phyloP scores from a whole-genome alignment of 1,139 yeast species.

The Kazachstania sp. region DNA sequence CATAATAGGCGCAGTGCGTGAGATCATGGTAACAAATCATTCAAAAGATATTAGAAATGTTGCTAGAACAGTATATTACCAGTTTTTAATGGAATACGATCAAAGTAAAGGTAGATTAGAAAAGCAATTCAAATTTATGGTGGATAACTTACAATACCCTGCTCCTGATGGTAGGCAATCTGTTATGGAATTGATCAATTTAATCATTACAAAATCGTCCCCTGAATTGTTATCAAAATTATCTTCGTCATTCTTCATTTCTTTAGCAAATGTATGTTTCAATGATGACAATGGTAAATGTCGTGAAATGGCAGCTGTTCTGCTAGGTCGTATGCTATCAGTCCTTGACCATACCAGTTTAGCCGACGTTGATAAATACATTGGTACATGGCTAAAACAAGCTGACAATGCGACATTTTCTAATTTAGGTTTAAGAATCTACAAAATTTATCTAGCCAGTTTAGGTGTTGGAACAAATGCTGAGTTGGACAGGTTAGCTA shows the following conservation, averaged over 20 bases:
- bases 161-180: constrained; percentile 84
- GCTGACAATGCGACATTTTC: constrained; percentile 45
- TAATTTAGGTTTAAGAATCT: constrained; percentile 71
- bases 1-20: constrained; percentile 70
- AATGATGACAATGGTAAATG: constrained; percentile 77
- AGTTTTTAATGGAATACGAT: constrained; percentile 87
- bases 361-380: constrained; percentile 47
- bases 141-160: constrained; percentile 78
- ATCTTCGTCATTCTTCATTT: constrained; percentile 72
- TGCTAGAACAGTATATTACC: constrained; percentile 76
- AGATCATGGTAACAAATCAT: constrained; percentile 86
- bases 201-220: constrained; percentile 60
- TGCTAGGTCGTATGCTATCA: constrained; percentile 49
- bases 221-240: constrained; percentile 52
- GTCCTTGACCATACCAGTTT: constrained; percentile 41
- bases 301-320: constrained; percentile 71
- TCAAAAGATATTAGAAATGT: constrained; percentile 75
- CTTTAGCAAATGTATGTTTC: constrained; percentile 66
- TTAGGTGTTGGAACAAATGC: constrained; percentile 39
- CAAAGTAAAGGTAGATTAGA: constrained; percentile 83
- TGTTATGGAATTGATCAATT: constrained; percentile 76
- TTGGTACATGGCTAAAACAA: constrained; percentile 61
- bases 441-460: constrained; percentile 52
- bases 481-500: constrained; percentile 37
- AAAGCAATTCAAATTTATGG: constrained; percentile 72